These are phyloP conservation scores for Sporisorium sorghi DNA, from an alignment of 1,284 basidiomycete genomes.

Conservation along the genomic window DNA sequence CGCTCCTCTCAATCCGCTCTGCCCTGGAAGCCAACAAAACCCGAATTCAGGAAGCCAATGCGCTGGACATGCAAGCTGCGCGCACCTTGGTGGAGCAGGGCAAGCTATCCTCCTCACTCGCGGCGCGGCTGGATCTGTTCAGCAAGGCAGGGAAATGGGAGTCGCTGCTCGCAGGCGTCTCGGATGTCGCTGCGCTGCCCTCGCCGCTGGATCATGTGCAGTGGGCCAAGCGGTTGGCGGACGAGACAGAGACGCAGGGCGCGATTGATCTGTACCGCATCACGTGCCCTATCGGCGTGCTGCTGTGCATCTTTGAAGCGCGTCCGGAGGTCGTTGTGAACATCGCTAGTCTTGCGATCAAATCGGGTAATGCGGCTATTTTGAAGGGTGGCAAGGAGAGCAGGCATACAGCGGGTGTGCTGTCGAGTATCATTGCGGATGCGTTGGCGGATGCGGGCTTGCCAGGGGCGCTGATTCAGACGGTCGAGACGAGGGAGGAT, in stretches of 20 bases:
- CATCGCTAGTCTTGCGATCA: constrained; percentile 94
- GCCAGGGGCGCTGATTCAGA: constrained; percentile 86
- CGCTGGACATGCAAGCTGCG: constrained; percentile 72
- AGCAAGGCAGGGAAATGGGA: constrained; percentile 88
- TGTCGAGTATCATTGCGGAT: constrained; percentile 76
- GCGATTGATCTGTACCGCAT: constrained; percentile 89
- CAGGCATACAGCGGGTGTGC: constrained; percentile 49
- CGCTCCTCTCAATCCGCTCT: constrained; percentile 50
- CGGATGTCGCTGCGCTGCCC: constrained; percentile 84
- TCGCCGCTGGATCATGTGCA: constrained; percentile 88
- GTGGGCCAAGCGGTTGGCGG: constrained; percentile 86
- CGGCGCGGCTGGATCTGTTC: constrained; percentile 86
- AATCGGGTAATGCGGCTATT: constrained; percentile 79
- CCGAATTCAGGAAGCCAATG: constrained; percentile 58
- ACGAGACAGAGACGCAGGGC: constrained; percentile 70
- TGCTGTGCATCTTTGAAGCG: constrained; percentile 97
- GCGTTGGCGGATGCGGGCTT: constrained; percentile 77
- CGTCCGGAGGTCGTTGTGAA: constrained; percentile 98
- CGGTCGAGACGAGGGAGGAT: constrained; percentile 90
- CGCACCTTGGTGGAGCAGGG: constrained; percentile 81
- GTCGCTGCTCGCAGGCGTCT: constrained; percentile 88
- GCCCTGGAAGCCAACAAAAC: constrained; percentile 49
- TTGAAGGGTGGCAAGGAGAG: constrained; percentile 67
- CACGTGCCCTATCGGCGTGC: constrained; percentile 94
- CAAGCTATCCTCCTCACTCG: constrained; percentile 82